Evolutionary conservation across 176 grass and related monocot species (phyloP).

Genomic region (Bonia amplexicaulis): DNA sequence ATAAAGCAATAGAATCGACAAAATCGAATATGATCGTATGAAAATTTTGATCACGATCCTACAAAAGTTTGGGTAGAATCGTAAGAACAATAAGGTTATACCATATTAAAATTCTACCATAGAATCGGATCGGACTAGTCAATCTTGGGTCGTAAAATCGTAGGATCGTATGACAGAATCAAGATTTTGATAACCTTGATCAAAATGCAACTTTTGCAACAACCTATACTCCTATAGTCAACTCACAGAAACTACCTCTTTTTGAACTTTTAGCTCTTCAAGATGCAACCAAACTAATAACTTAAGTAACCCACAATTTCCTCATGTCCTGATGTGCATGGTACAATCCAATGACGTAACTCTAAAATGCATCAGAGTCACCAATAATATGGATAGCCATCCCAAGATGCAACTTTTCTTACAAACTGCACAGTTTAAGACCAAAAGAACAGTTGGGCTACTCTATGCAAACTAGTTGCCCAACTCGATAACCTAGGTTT

Average conservation of each 20-base stretch:
- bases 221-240: background rate
- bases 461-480: background rate
- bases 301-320: background rate
- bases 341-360: background rate
- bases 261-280: background rate
- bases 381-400: background rate
- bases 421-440: background rate
- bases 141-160: too few species aligned
- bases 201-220: background rate
- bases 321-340: background rate
- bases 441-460: background rate
- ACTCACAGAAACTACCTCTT: background rate
- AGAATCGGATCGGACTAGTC: too few species aligned
- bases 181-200: too few species aligned
- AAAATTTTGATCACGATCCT: too few species aligned
- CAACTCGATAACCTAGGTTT: background rate
- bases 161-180: too few species aligned
- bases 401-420: background rate
- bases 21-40: too few species aligned
- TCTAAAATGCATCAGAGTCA: background rate
- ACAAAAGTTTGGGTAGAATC: too few species aligned
- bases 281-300: background rate
- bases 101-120: too few species aligned
- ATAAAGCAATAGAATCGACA: too few species aligned
- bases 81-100: too few species aligned